Evolutionary conservation across 257 asterid genomes (phyloP).

Genomic region (Solanum chilense): DNA sequence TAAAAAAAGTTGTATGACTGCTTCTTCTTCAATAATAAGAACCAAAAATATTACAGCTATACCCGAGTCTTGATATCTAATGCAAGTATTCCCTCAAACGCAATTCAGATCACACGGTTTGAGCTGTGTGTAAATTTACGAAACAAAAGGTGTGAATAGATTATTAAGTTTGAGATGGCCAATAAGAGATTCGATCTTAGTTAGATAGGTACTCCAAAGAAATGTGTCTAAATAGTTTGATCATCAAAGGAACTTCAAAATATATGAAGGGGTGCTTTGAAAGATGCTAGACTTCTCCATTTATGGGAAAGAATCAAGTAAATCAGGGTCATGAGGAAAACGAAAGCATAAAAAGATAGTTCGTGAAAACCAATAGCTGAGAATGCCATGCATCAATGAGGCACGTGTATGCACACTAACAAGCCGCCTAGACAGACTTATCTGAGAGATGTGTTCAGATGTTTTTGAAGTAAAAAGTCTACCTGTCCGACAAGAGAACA

Average conservation of each 20-base stretch:
- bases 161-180: neutral
- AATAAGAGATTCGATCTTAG: neutral
- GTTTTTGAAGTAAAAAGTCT: neutral
- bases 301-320: neutral
- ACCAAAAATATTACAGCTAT: neutral
- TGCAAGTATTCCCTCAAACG: neutral
- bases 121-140: neutral
- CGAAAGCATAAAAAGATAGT: neutral
- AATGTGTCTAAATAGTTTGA: neutral
- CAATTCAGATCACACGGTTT: neutral
- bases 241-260: neutral
- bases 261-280: neutral
- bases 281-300: neutral
- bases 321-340: neutral
- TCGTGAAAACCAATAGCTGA: neutral
- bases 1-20: neutral
- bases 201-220: neutral
- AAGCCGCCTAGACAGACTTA: neutral
- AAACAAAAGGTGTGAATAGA: neutral
- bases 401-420: neutral
- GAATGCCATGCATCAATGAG: neutral
- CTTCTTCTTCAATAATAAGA: neutral
- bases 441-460: neutral
- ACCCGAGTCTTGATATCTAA: neutral
- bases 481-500: slow-evolving; percentile 96